Evolutionary conservation across 2,329 filamentous ascomycete genomes (phyloP), one percentile per base, ranked within the genome.

Genomic region (Colletotrichum cuscutae): DNA sequence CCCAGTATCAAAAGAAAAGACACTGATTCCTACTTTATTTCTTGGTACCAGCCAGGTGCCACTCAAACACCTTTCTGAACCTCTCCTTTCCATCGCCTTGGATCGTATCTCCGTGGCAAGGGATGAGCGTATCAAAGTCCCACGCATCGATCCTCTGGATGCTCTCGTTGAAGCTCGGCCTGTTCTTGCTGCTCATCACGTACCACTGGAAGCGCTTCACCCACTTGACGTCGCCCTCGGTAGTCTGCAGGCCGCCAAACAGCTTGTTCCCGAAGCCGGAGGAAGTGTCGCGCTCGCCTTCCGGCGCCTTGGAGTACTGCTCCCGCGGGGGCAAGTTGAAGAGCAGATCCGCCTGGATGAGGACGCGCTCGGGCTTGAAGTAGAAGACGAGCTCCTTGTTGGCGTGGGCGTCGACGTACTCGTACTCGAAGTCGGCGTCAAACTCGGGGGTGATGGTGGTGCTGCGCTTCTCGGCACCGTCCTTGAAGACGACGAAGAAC

Each of bases 101-200:
- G 76, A 98, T 91, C 19, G 94, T 92, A 84, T 99, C 97, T 9
- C 97, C 97, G 83, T 99, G 97, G 81, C 96, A 98, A 0, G 96
- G 95, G 72, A 99, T 91, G 63, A 98, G 87, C 52, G 91, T 91
- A 75, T 92, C 90, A 80, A 98, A 98, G 71, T 96, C 92, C 96
- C 96, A 99, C 67, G 82, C 80, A 65, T 91, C 86, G 75, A 98
- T 96, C 73, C 88, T 87, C 76, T 82, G 84, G 53, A 95, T 84
- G 76, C 92, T 95, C 74, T 90, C 86, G 75, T 91, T 91, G 82
- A 95, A 97, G 15, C 89, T 91, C 5, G 82, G 76, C 35, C 94
- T 86, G 82, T 98, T 90, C 49, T 84, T 85, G 32, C 77, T 70
- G 78, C 82, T 92, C 35, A 90, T 81, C 1, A 87, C 84, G 82